Percentiles rank a stretch among this genome's conserved stretches.
These are phyloP conservation scores for Litchi chinensis DNA, from an alignment of 345 rosid genomes.

Conservation along the genomic window DNA sequence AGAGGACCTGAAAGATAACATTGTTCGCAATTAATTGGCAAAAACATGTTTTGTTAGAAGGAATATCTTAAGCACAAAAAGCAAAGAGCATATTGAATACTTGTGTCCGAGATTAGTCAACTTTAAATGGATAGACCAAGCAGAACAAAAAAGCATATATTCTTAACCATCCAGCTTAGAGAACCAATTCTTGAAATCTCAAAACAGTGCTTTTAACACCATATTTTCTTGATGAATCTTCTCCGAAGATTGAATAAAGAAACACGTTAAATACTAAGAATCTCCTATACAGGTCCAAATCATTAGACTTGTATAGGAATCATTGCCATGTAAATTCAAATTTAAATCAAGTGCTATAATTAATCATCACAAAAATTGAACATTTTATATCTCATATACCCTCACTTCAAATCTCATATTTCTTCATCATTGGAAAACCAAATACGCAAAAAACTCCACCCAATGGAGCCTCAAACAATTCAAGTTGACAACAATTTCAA, in stretches of 20 bases:
- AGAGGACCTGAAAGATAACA: constrained; percentile 12
- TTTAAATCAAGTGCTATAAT: background rate
- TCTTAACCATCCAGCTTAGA: constrained; percentile 28
- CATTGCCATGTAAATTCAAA: background rate
- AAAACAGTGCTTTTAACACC: constrained; percentile 3
- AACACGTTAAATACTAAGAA: background rate
- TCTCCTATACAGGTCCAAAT: background rate
- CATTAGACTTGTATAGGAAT: constrained; percentile 1
- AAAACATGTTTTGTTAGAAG: constrained; percentile 9
- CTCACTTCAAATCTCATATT: background rate
- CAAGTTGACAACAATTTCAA: background rate
- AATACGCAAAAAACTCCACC: background rate
- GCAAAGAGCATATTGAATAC: constrained; percentile 1
- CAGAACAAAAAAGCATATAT: constrained; percentile 27
- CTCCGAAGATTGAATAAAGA: background rate
- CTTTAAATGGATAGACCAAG: constrained; percentile 16
- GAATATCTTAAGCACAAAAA: constrained; percentile 19
- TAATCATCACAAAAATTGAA: background rate
- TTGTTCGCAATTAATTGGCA: constrained; percentile 12
- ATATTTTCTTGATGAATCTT: constrained; percentile 16
- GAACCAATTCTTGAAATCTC: constrained; percentile 17
- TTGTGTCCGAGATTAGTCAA: constrained; percentile 7
- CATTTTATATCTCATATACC: background rate
- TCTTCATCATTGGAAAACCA: background rate
- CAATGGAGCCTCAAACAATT: background rate